phyloP scores from a whole-genome alignment of 164 flowering plant species.

The Liriodendron chinense region DNA sequence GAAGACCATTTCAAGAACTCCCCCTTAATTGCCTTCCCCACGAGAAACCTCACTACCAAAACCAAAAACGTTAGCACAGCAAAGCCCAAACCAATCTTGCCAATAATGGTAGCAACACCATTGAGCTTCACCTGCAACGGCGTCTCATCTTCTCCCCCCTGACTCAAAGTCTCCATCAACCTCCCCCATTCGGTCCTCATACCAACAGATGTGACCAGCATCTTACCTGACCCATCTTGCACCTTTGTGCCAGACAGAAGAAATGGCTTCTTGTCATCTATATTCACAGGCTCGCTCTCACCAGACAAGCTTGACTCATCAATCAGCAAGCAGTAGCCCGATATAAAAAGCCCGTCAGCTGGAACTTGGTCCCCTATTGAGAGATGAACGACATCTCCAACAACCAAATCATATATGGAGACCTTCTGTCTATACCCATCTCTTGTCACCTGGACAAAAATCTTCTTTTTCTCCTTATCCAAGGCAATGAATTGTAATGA shows the following conservation, averaged over 20 bases:
- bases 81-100: conserved; percentile 45
- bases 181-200: conserved; percentile 63
- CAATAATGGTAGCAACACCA: conserved; percentile 57
- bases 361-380: conserved; percentile 55
- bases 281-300: conserved; percentile 42
- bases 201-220: conserved; percentile 56
- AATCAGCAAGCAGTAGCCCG: conserved; percentile 41
- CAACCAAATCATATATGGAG: conserved; percentile 46
- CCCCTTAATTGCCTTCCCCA: conserved; percentile 29
- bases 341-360: conserved; percentile 47
- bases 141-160: conserved; percentile 52
- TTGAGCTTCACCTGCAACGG: conserved; percentile 58
- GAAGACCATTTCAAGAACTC: conserved; percentile 38
- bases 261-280: conserved; percentile 35
- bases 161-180: conserved; percentile 51
- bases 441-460: conserved; percentile 41
- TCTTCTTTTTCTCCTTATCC: conserved; percentile 50
- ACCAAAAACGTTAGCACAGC: conserved; percentile 44
- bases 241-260: conserved; percentile 51
- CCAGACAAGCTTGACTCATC: conserved; percentile 59
- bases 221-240: conserved; percentile 50
- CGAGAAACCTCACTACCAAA: conserved; percentile 30
- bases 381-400: conserved; percentile 50
- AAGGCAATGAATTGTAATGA: conserved; percentile 46
- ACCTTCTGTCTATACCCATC: conserved; percentile 43